Base-by-base conservation (phyloP, 345 rosid species). In the Arabidopsis arenosa region DNA sequence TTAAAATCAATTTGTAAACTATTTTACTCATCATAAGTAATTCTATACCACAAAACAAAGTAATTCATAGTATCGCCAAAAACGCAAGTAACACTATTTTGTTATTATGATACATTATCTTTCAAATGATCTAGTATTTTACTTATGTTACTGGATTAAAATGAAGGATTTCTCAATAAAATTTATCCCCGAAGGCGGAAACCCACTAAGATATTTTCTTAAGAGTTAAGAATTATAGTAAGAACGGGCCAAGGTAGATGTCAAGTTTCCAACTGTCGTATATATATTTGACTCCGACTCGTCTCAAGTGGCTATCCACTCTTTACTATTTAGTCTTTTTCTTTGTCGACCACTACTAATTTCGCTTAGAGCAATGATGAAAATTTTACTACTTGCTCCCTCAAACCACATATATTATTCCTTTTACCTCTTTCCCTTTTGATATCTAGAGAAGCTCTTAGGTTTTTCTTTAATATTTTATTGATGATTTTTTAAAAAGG, bases 331-430 rank as follows among this genome's bases (percentile, higher is more conserved):
- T 11, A 51, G 23, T 28, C 39, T 36, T 63, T 75, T 58, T 66
- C 77, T 74, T 58, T 75, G 78, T 58, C 78, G 73, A 75, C 78
- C 73, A 75, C 58, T 26, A 36, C 7, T 17, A 15, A 5, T 45
- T 44, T 65, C 17, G 9, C 48, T 8, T 43, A 64, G 12, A 18
- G 45, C 2, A 33, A 28, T 52, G 41, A 30, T 21, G 23, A 26
- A 72, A 60, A 9, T 37, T 47, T 6, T 26, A 10, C 15, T 28
- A 9, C 26, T 55, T 23, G 32, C 62, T 26, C 26, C 10, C 11
- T 28, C 61, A 28, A 37, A 37, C 61, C 35, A 51, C 40, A 30
- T 5, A 6, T 35, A 28, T 17, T 12, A 41, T 41, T 43, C 21
- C 5, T n/a, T n/a, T n/a, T n/a, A 45, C 23, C n/a, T 39, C 14